Conservation (phyloP, 176 grass and related monocot species). For the Elymus sibiricus region DNA sequence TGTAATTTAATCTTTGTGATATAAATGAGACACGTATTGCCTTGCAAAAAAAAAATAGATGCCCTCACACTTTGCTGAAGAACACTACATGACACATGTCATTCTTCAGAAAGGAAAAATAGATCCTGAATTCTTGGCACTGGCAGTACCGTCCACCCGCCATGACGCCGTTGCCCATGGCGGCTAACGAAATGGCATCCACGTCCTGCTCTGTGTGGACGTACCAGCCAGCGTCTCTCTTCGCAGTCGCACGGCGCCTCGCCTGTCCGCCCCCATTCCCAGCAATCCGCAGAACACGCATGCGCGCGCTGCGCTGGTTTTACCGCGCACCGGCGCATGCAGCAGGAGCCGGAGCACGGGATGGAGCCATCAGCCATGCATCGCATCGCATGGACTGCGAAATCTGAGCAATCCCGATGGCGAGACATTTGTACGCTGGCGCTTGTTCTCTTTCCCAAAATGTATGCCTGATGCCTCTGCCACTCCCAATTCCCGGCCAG, state of each 20-base stretch:
- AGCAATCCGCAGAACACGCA: background rate
- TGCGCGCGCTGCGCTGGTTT: background rate
- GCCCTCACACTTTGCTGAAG: no score
- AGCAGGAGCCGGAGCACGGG: background rate
- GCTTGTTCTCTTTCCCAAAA: slow-evolving; percentile 5
- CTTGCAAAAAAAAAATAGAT: no score
- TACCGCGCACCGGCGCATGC: background rate
- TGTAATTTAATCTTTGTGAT: no score
- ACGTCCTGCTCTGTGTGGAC: background rate
- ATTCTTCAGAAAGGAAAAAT: no score
- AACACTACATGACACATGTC: no score
- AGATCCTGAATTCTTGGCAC: no score
- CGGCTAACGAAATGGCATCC: background rate
- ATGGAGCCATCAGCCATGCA: background rate
- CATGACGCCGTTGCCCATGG: no score
- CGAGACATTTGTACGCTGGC: slow-evolving; percentile 45
- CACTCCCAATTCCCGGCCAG: background rate
- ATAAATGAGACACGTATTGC: no score
- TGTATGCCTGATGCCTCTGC: background rate
- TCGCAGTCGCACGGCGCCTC: background rate
- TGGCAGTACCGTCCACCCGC: no score
- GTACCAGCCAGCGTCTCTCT: background rate
- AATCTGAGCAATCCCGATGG: slow-evolving; percentile 12
- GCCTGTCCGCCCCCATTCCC: no score
- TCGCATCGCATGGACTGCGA: background rate